Evolutionary conservation across 1,284 basidiomycete species (phyloP).

Genomic region (Ceratorhiza oryzae-sativae): DNA sequence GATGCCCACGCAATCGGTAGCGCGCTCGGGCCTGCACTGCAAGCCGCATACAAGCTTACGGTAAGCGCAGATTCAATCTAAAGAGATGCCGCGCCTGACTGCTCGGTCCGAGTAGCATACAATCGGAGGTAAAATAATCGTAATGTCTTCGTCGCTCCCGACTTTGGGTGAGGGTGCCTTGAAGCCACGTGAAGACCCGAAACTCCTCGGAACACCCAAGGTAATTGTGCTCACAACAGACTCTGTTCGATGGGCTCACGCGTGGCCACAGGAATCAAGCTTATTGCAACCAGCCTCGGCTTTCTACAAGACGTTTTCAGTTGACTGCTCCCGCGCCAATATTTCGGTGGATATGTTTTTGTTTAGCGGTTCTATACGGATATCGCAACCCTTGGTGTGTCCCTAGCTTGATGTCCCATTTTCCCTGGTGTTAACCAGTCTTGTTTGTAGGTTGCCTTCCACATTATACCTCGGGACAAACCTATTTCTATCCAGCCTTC

Average conservation of each 20-base stretch:
- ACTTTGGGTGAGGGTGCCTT: constrained; percentile 89
- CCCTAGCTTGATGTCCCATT: constrained; percentile 44
- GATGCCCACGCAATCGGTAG: constrained; percentile 91
- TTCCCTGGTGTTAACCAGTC: background rate
- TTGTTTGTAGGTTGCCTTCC: constrained; percentile 77
- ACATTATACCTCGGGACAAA: constrained; percentile 97
- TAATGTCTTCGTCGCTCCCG: constrained; percentile 87
- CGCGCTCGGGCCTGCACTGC: constrained; percentile 94
- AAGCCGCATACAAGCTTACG: constrained; percentile 96
- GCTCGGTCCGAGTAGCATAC: constrained; percentile 62
- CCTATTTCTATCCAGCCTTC: constrained; percentile 98
- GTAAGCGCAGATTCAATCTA: constrained; percentile 57
- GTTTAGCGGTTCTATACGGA: constrained; percentile 94
- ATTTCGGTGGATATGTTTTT: constrained; percentile 99
- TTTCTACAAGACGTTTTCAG: constrained; percentile 99
- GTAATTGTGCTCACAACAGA: constrained; percentile 66
- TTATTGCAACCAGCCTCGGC: constrained; percentile 87
- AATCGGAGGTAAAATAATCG: constrained; percentile 95
- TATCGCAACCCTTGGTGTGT: constrained; percentile 89
- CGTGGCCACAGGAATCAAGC: constrained; percentile 90
- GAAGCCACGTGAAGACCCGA: constrained; percentile 96
- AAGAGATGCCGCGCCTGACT: background rate
- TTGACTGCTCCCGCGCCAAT: constrained; percentile 96
- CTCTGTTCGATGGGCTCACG: constrained; percentile 97
- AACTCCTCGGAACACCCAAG: constrained; percentile 94